Evolutionary conservation across 2,329 filamentous ascomycete genomes (phyloP).

Genomic region (Scedosporium aurantiacum): DNA sequence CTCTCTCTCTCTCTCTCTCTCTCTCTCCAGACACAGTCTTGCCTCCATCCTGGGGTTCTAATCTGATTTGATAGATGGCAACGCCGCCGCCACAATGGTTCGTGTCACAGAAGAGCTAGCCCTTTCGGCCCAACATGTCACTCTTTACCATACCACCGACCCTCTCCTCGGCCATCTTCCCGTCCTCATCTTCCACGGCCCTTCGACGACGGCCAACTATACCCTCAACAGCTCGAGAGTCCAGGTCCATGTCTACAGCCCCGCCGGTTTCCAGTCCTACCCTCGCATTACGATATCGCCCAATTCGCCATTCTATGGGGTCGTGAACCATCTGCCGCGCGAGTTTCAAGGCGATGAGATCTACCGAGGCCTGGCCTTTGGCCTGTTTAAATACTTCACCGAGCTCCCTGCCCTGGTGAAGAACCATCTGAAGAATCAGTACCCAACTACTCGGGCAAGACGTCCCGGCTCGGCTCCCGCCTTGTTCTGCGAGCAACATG

Average conservation of each 20-base stretch:
- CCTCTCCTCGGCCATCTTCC: constrained; percentile 70
- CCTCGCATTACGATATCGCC: constrained; percentile 87
- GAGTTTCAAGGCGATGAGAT: constrained; percentile 94
- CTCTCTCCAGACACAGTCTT: constrained; percentile 2
- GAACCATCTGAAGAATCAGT: constrained; percentile 51
- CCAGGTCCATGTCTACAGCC: constrained; percentile 83
- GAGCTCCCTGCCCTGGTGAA: constrained; percentile 74
- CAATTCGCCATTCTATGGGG: constrained; percentile 80
- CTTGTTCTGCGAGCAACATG: constrained; percentile 85
- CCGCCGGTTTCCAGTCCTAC: constrained; percentile 82
- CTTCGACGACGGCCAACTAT: constrained; percentile 79
- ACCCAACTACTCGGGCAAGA: constrained; percentile 40
- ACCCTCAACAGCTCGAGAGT: constrained; percentile 84
- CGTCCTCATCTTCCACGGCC: constrained; percentile 83
- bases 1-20: constrained; percentile 3
- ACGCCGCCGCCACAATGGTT: constrained; percentile 56
- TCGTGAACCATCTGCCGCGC: constrained; percentile 79
- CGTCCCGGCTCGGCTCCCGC: constrained; percentile 53
- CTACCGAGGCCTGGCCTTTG: constrained; percentile 82
- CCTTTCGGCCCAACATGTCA: constrained; percentile 69
- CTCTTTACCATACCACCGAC: constrained; percentile 83
- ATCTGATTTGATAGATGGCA: neutral
- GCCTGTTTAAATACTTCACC: constrained; percentile 85
- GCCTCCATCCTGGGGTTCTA: neutral
- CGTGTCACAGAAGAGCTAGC: constrained; percentile 67